Percentiles rank a stretch among this genome's conserved stretches.
Evolutionary conservation across 805 yeast species (phyloP).

Genomic region (Hanseniaspora nectarophila): DNA sequence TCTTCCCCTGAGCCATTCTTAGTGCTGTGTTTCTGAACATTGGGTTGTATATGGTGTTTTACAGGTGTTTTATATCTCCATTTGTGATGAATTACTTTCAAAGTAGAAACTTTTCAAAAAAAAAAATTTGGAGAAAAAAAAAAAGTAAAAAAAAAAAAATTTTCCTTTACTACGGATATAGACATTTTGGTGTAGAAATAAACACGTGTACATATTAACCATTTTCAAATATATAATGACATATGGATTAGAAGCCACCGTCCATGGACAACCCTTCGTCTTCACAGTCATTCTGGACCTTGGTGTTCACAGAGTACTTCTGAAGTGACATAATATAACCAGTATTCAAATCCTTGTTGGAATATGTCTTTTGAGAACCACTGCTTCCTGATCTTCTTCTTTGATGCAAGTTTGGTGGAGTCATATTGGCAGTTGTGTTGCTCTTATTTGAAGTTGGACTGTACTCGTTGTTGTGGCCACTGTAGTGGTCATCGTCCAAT

Average conservation of each 20-base stretch:
- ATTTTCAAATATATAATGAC: too few species aligned
- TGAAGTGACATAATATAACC: neutral
- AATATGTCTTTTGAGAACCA: neutral
- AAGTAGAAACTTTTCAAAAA: neutral
- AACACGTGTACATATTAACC: too few species aligned
- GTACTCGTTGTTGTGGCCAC: neutral
- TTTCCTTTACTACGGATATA: neutral
- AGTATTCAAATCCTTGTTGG: neutral
- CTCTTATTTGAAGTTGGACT: neutral
- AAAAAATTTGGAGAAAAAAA: neutral
- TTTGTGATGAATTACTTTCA: too few species aligned
- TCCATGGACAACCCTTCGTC: slow-evolving; percentile 10
- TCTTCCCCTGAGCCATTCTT: neutral
- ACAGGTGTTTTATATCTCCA: too few species aligned
- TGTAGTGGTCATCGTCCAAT: slow-evolving; percentile 9
- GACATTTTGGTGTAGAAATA: too few species aligned
- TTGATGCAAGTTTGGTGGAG: neutral
- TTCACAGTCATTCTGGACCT: neutral
- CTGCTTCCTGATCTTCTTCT: neutral
- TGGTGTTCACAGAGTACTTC: neutral
- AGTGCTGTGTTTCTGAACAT: neutral
- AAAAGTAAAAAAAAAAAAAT: neutral
- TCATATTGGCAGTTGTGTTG: neutral
- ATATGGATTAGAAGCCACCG: slow-evolving; percentile 2
- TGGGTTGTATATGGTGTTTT: neutral